Percentiles rank a stretch among this genome's conserved stretches.
phyloP scores from a whole-genome alignment of 106 monocot genomes.

The Ottelia alismoides region DNA sequence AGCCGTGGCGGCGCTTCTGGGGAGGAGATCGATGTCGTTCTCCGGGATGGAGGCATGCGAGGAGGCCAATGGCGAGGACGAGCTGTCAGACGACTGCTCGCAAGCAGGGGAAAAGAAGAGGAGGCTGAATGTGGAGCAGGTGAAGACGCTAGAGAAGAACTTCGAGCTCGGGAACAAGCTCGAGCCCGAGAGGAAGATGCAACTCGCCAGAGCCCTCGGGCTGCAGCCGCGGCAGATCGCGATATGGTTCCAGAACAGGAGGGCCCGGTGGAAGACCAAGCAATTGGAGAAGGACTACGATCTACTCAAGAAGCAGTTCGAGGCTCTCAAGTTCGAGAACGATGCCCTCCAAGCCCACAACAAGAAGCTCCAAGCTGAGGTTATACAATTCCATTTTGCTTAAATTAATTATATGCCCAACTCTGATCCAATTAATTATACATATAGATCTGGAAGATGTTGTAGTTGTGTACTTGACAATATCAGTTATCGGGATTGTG shows the following conservation, averaged over 20 bases:
- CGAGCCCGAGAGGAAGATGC: constrained; percentile 84
- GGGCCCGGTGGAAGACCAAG: constrained; percentile 94
- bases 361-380: constrained; percentile 82
- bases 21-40: constrained; percentile 52
- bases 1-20: constrained; percentile 38
- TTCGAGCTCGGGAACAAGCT: constrained; percentile 88
- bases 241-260: constrained; percentile 88
- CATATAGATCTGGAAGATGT: too few species aligned
- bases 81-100: constrained; percentile 70
- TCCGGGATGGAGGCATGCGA: constrained; percentile 24
- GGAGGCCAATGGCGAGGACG: constrained; percentile 46
- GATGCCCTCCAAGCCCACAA: constrained; percentile 59
- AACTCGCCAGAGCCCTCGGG: constrained; percentile 61
- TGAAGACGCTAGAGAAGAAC: constrained; percentile 76
- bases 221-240: constrained; percentile 84
- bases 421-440: too few species aligned
- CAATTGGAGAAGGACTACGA: constrained; percentile 83
- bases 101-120: constrained; percentile 73
- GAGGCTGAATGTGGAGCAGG: constrained; percentile 82
- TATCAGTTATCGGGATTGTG: too few species aligned
- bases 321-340: constrained; percentile 52
- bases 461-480: too few species aligned
- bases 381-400: too few species aligned
- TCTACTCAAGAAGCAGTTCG: constrained; percentile 59
- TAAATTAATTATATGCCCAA: too few species aligned